Evolutionary conservation across 768 basidiomycete species (phyloP).

Genomic region (Pulveroboletus frians): DNA sequence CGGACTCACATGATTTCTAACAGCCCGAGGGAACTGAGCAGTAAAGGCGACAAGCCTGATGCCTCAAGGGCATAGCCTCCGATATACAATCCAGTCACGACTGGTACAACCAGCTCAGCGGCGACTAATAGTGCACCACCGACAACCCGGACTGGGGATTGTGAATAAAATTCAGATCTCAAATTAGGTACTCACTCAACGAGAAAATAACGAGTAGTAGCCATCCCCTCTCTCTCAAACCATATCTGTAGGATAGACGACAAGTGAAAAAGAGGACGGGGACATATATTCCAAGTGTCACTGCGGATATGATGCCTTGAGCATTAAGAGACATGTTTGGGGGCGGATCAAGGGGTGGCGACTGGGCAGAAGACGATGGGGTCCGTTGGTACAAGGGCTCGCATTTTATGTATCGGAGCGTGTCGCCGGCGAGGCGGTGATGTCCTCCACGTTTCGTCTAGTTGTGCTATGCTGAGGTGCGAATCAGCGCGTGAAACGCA

Average conservation of each 20-base stretch:
- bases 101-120: constrained; percentile 39
- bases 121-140: constrained; percentile 55
- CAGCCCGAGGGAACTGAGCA: constrained; percentile 35
- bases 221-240: constrained; percentile 60
- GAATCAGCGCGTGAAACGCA: not conserved
- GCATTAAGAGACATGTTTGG: constrained; percentile 33
- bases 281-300: constrained; percentile 54
- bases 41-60: constrained; percentile 37
- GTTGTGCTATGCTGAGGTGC: constrained; percentile 6
- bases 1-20: constrained; percentile 32
- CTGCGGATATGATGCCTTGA: constrained; percentile 52
- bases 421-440: constrained; percentile 17
- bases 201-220: constrained; percentile 62
- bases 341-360: not conserved
- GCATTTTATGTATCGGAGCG: constrained; percentile 19
- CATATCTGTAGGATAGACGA: constrained; percentile 47
- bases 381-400: not conserved
- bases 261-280: constrained; percentile 47
- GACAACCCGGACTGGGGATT: constrained; percentile 47
- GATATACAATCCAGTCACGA: constrained; percentile 42
- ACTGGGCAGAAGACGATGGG: not conserved
- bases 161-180: constrained; percentile 1
- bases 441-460: not conserved
- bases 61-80: constrained; percentile 45
- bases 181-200: constrained; percentile 36